These are phyloP conservation scores for Colletotrichum sp. DNA, from an alignment of 2,329 filamentous ascomycete species.

Conservation along the genomic window DNA sequence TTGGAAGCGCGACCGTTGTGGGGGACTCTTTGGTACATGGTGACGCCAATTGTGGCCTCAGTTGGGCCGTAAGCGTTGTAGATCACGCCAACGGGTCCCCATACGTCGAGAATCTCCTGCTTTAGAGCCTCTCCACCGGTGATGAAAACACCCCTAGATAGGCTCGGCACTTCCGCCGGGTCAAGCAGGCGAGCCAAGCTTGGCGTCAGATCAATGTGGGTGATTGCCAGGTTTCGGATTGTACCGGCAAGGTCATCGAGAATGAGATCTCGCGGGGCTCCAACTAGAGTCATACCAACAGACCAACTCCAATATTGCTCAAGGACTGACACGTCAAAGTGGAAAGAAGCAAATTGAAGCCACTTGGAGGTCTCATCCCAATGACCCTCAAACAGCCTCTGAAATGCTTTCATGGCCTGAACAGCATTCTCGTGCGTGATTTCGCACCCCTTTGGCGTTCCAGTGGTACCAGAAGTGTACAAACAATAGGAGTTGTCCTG, in stretches of 20 bases:
- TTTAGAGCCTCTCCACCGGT: constrained; percentile 89
- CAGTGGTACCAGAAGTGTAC: constrained; percentile 88
- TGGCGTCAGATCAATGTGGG: constrained; percentile 90
- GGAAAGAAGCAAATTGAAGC: constrained; percentile 92
- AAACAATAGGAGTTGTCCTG: constrained; percentile 79
- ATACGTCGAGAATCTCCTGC: constrained; percentile 85
- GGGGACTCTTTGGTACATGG: constrained; percentile 85
- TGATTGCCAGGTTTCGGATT: constrained; percentile 76
- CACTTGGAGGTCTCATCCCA: constrained; percentile 79
- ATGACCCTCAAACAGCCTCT: constrained; percentile 75
- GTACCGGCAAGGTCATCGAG: constrained; percentile 80
- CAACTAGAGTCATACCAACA: constrained; percentile 83
- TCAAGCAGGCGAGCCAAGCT: constrained; percentile 81
- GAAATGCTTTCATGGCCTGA: constrained; percentile 88
- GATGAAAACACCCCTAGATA: constrained; percentile 88
- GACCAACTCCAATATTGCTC: constrained; percentile 98
- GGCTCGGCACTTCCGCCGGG: constrained; percentile 79
- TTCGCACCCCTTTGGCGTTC: constrained; percentile 85
- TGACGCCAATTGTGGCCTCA: constrained; percentile 91
- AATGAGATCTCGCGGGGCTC: constrained; percentile 82
- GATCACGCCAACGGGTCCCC: constrained; percentile 81
- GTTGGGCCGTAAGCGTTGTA: constrained; percentile 95
- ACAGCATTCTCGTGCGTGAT: constrained; percentile 89
- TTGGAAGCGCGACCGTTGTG: constrained; percentile 82
- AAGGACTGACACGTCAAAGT: constrained; percentile 92